Evolutionary conservation across 1,284 basidiomycete species (phyloP).

Genomic region (Pulveroboletus sp.): DNA sequence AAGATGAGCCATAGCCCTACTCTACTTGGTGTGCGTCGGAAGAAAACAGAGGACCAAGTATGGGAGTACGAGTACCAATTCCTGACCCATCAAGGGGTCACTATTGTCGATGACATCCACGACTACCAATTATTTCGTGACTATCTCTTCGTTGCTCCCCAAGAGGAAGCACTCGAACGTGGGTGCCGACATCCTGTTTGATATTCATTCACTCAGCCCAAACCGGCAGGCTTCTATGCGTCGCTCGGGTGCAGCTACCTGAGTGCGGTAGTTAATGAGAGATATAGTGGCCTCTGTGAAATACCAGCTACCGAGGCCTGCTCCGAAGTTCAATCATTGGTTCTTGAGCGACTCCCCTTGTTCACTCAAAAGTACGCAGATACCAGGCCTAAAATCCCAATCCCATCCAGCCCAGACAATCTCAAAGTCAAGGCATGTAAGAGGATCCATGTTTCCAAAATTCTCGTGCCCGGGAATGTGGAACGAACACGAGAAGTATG

Average conservation of each 20-base stretch:
- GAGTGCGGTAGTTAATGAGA: neutral
- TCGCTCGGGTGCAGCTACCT: neutral
- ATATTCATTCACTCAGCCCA: neutral
- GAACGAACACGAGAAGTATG: neutral
- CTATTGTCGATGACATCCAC: conserved; percentile 1
- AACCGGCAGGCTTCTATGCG: conserved; percentile 1
- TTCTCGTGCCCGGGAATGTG: neutral
- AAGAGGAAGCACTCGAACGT: conserved; percentile 3
- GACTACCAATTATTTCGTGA: conserved; percentile 3
- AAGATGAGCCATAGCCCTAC: neutral
- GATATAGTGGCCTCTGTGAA: neutral
- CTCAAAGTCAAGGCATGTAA: conserved; percentile 2
- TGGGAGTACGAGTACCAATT: neutral
- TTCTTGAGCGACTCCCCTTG: conserved; percentile 4
- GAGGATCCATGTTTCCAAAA: neutral
- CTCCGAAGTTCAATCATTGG: neutral
- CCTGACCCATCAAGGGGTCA: neutral
- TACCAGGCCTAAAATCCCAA: neutral
- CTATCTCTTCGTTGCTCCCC: neutral
- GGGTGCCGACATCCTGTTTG: neutral
- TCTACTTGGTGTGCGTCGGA: neutral
- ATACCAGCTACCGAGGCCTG: neutral
- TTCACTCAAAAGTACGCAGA: neutral
- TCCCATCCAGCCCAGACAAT: neutral
- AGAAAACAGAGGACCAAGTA: neutral